Conservation (phyloP, 768 basidiomycete species). For the Brasilioporus rufonigricans region DNA sequence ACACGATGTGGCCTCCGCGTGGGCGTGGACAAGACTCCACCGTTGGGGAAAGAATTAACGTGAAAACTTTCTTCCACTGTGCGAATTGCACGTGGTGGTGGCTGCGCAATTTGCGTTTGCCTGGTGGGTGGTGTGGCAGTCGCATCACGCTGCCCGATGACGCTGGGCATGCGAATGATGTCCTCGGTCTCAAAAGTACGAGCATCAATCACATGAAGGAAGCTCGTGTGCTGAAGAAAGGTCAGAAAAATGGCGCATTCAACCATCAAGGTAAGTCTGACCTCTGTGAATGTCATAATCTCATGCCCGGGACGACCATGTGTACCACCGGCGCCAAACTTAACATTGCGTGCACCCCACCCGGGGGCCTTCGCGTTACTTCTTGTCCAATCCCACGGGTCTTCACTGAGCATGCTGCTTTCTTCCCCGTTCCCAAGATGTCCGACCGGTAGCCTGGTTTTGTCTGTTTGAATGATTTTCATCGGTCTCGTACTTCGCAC, state of each 20-base stretch:
- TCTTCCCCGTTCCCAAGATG: conserved; percentile 38
- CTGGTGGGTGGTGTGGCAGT: conserved; percentile 13
- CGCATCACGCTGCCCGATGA: conserved; percentile 20
- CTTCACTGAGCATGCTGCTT: conserved; percentile 57
- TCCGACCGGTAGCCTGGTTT: conserved; percentile 30
- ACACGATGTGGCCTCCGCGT: conserved; percentile 24
- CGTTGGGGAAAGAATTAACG: conserved; percentile 18
- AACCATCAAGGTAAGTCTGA: conserved; percentile 32
- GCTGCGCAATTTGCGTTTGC: conserved; percentile 17
- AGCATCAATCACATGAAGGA: conserved; percentile 84
- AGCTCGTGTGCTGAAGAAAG: conserved; percentile 64
- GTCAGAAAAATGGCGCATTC: conserved; percentile 7
- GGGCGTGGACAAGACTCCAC: conserved; percentile 11
- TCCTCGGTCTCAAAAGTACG: conserved; percentile 81
- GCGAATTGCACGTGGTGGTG: conserved; percentile 40
- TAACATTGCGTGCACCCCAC: conserved; percentile 84
- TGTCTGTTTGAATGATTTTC: conserved; percentile 62
- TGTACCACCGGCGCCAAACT: conserved; percentile 68
- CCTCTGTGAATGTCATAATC: conserved; percentile 89
- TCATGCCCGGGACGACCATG: conserved; percentile 55
- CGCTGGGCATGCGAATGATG: conserved; percentile 55
- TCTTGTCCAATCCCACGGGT: conserved; percentile 67
- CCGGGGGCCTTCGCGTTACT: conserved; percentile 61
- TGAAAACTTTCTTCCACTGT: conserved; percentile 61
- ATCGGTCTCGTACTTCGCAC: conserved; percentile 70